Percentiles rank a stretch among this genome's conserved stretches.
These are phyloP conservation scores for Begonia fuchsioides DNA, from an alignment of 306 rosid genomes.

Conservation along the genomic window DNA sequence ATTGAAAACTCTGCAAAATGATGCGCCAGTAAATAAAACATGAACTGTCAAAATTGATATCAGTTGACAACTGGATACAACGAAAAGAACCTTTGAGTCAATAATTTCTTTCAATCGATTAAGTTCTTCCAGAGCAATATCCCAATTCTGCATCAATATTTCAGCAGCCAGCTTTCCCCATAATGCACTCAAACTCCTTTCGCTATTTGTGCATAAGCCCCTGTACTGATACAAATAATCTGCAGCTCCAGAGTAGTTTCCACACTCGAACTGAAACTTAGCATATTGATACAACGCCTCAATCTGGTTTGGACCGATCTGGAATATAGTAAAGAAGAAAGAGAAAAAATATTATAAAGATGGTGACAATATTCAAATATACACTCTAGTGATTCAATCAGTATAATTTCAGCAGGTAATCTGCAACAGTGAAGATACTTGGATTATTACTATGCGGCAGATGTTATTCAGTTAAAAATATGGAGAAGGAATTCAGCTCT, in stretches of 20 bases:
- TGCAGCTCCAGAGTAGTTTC: slow-evolving; percentile 97
- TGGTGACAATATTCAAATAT: no score
- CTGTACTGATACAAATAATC: slow-evolving; percentile 92
- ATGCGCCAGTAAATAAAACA: slow-evolving; percentile 1
- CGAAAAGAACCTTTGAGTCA: slow-evolving; percentile 63
- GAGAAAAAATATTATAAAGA: no score
- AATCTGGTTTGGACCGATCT: slow-evolving; percentile 82
- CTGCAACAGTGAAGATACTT: no score
- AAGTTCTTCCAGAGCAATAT: slow-evolving; percentile 87
- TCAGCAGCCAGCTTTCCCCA: slow-evolving; percentile 99
- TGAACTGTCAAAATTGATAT: neutral
- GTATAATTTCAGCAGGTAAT: no score
- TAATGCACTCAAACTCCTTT: slow-evolving; percentile 79
- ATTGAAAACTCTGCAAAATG: slow-evolving; percentile 56
- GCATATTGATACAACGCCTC: slow-evolving; percentile 96
- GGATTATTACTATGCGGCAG: no score
- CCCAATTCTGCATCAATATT: slow-evolving; percentile 98
- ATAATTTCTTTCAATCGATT: slow-evolving; percentile 81
- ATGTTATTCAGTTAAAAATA: no score
- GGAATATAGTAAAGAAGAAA: slow-evolving; percentile 2
- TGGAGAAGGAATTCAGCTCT: no score
- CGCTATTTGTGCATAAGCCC: slow-evolving; percentile 81
- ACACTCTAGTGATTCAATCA: no score
- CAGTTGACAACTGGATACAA: neutral
- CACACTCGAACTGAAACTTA: slow-evolving; percentile 92